These are phyloP conservation scores for Tremellales sp. DNA, from an alignment of 1,284 basidiomycete genomes.

Conservation along the genomic window DNA sequence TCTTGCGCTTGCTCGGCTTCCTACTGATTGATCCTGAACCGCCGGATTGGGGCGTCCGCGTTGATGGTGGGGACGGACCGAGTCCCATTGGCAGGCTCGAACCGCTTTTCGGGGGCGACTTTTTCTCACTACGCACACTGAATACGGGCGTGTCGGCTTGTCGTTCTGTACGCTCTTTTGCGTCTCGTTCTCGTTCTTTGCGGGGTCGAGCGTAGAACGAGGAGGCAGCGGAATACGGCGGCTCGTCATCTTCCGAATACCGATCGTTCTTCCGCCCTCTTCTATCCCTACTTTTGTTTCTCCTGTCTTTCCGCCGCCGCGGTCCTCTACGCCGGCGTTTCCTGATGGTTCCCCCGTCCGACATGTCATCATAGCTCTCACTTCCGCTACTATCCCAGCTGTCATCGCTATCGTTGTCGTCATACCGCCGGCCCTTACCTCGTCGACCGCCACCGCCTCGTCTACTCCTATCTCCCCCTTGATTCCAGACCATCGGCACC, in stretches of 20 bases:
- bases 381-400: constrained; percentile 13
- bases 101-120: no score
- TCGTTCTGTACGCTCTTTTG: neutral
- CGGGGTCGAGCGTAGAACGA: constrained; percentile 1
- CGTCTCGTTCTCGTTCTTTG: neutral
- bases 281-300: constrained; percentile 13
- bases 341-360: constrained; percentile 10
- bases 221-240: neutral
- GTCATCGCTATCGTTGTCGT: constrained; percentile 6
- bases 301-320: constrained; percentile 33
- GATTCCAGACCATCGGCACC: neutral
- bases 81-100: no score
- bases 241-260: constrained; percentile 26
- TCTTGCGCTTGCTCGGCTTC: constrained; percentile 5
- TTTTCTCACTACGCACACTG: no score
- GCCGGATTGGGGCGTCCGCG: no score
- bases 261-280: constrained; percentile 42
- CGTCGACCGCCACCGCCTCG: constrained; percentile 2
- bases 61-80: no score
- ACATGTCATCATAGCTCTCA: constrained; percentile 16
- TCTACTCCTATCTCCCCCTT: constrained; percentile 5
- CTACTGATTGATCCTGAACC: neutral
- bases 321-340: constrained; percentile 13
- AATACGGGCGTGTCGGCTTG: neutral
- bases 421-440: constrained; percentile 11